Evolutionary conservation across 176 grass and related monocot species (phyloP), one percentile per base, ranked within the genome.

Genomic region (Triticum monococcum): DNA sequence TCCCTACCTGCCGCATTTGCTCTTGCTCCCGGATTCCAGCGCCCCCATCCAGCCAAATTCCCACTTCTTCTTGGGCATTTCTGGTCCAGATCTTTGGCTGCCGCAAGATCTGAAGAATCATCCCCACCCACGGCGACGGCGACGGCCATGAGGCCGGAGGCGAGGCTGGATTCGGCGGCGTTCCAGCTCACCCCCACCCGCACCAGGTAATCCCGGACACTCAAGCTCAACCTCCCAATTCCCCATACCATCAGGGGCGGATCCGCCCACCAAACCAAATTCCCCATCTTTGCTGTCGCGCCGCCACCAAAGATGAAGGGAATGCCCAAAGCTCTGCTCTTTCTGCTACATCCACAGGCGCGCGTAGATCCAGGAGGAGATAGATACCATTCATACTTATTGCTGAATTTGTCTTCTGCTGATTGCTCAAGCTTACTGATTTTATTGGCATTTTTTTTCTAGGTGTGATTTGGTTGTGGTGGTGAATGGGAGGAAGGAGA

Each of bases 141-240:
- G 30, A 13, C 20, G 35, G 87, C 83, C 59, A 99, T 99, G 97
- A 96, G 91, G 88, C 88, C 89, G 74, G 97, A 99, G 46, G 46
- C 68, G 81, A 85, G 90, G 31, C 92, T 99, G 4, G 94, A 99
- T 89, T 96, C 92, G 81, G 97, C 90, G 24, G 90, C 94, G 16
- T 99, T 99, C 88, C 94, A 99, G 87, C 94, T 99, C 79, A 99
- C 97, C 63, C 97, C 97, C 5, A 99, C 97, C 71, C 92, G 97
- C 80, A 99, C 97, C 72, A 99, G 97, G 72, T 75, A 75, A 71
- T 0, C 0, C 8, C 38, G 33, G 33, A 5, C 33, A 0, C 46
- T 50, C 48, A 33, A 35, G 22, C 71, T 46, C 12, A 57, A 22
- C 54, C 54, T 57, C 54, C 52, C 50, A 2, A 48, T 48, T 54